Conservation (phyloP, 2,329 filamentous ascomycete species). For the Thelonectria discophora region DNA sequence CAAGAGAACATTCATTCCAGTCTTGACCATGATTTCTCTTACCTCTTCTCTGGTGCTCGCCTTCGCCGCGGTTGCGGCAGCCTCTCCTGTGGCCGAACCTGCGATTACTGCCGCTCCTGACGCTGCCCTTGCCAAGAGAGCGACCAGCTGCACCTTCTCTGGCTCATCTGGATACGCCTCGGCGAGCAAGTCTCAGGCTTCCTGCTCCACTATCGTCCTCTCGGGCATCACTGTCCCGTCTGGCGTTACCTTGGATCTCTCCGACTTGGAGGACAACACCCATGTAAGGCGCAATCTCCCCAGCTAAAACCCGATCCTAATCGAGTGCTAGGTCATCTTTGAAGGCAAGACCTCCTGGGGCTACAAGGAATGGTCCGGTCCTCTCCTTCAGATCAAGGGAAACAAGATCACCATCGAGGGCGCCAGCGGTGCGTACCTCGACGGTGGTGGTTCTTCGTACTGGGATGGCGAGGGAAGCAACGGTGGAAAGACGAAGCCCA, state of each 20-base stretch:
- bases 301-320: background rate
- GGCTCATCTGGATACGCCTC: conserved; percentile 55
- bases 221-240: conserved; percentile 64
- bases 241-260: conserved; percentile 66
- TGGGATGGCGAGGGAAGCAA: conserved; percentile 70
- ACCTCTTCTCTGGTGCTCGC: conserved; percentile 1
- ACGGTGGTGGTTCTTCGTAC: conserved; percentile 65
- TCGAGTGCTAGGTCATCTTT: conserved; percentile 59
- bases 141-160: conserved; percentile 61
- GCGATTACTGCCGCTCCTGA: conserved; percentile 1
- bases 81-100: conserved; percentile 1
- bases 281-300: conserved; percentile 33
- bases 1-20: conserved; percentile 2
- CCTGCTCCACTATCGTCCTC: conserved; percentile 63
- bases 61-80: background rate
- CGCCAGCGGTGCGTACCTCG: conserved; percentile 57
- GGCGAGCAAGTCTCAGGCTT: conserved; percentile 52
- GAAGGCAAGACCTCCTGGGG: conserved; percentile 71
- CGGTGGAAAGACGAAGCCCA: conserved; percentile 70
- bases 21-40: conserved; percentile 1
- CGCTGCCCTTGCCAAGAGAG: background rate
- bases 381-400: conserved; percentile 69
- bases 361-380: conserved; percentile 72
- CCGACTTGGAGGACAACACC: conserved; percentile 59
- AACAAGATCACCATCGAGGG: conserved; percentile 62